Evolutionary conservation across 169 alveolate species (phyloP).

Genomic region (Plasmodium coatneyi): DNA sequence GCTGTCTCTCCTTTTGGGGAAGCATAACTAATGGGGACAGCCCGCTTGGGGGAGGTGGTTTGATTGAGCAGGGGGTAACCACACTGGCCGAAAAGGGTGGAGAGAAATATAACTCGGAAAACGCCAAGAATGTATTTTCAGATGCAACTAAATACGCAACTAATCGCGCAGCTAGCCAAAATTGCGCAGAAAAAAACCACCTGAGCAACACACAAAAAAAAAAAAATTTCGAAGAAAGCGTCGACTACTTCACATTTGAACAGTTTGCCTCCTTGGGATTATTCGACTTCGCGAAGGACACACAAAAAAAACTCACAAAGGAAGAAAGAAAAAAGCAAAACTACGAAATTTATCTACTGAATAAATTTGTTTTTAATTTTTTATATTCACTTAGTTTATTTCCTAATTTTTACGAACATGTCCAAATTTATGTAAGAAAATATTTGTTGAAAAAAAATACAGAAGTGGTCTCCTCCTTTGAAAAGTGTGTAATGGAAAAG

Average conservation of each 20-base stretch:
- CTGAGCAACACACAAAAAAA: background rate
- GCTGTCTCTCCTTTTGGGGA: background rate
- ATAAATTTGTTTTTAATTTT: slow-evolving; percentile 35
- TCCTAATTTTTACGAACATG: slow-evolving; percentile 67
- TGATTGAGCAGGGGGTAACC: background rate
- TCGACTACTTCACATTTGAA: slow-evolving; percentile 15
- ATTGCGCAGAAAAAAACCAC: background rate
- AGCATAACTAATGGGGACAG: background rate
- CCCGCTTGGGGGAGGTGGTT: background rate
- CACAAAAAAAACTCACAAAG: background rate
- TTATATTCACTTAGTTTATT: slow-evolving; percentile 14
- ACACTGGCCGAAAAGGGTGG: background rate
- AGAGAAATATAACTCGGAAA: background rate
- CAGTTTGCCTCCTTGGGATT: slow-evolving; percentile 30
- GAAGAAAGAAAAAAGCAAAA: slow-evolving; percentile 1
- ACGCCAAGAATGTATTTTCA: background rate
- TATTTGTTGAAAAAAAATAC: slow-evolving; percentile 39
- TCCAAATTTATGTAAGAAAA: slow-evolving; percentile 23
- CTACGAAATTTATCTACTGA: slow-evolving; percentile 42
- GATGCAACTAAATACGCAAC: background rate
- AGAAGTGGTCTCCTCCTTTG: slow-evolving; percentile 12
- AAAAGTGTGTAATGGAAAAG: slow-evolving; percentile 28
- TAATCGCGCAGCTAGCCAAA: background rate
- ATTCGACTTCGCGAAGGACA: slow-evolving; percentile 19
- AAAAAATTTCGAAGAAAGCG: background rate